Evolutionary conservation across 176 grass and related monocot species (phyloP), one percentile per base, ranked within the genome.

Genomic region (Ampelocalamus luodianensis): DNA sequence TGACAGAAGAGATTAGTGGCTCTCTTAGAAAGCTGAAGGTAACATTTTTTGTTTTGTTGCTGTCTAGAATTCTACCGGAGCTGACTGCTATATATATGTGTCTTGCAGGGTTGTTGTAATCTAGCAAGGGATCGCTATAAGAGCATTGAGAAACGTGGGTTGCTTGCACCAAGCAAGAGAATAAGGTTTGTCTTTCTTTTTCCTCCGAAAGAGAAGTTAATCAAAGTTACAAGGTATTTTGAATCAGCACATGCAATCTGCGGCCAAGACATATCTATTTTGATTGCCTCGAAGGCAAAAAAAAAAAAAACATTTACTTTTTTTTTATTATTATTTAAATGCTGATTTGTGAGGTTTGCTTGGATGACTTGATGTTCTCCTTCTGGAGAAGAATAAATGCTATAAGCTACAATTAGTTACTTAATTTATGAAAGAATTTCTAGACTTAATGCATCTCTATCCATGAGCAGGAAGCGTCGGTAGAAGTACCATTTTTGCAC

Each of bases 11-110:
- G 79, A 99, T 99, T 83, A 95, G 86, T 72, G 96, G 96, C 12
- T 99, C 96, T 42, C 96, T 99, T 64, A 87, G 96, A 70, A 92
- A 94, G 83, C 88, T 99, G 58, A 99, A 99, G 96, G 96, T 94
- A 73, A 85, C 10, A 79, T 5, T 40, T 4, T 60, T 62, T 37
- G 14, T 82, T 70, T 54, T 36, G 17, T 64, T 76, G 15, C 22
- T 74, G 3, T 83, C 40, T 44, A 26, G 20, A 75, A 24, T 75
- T 63, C 12, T 76, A 18, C 34, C 18, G 14, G 22, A 36, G 44
- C 82, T 91, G 63, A 91, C 36, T 27, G 39, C 45, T 37, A 27
- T 62, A 76, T 55, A 10, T 77, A 15, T 65, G 62, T 78, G 26
- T 56, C 2, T 1, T 83, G 67, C 18, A 90, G 89, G 89, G 89